These are phyloP conservation scores for Fusarium falciforme DNA, from an alignment of 2,329 filamentous ascomycete species.

Conservation along the genomic window DNA sequence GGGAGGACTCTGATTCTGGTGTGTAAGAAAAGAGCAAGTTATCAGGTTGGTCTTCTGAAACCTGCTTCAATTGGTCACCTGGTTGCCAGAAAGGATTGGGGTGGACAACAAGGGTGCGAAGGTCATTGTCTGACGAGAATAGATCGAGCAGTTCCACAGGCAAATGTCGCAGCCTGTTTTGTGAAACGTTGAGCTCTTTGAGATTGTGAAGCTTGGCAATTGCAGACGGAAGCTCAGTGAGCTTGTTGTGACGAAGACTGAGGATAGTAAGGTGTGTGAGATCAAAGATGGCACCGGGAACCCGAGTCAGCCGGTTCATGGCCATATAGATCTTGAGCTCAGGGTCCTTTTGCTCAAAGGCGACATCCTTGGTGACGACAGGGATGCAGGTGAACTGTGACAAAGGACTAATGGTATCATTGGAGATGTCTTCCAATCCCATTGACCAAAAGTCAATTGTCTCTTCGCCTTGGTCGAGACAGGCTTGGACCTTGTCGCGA, in stretches of 20 bases:
- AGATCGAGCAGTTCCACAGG: slow-evolving; percentile 73
- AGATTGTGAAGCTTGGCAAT: slow-evolving; percentile 70
- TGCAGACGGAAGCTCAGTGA: slow-evolving; percentile 69
- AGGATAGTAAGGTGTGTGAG: slow-evolving; percentile 72
- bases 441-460: slow-evolving; percentile 71
- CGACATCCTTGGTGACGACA: slow-evolving; percentile 64
- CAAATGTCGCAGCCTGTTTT: slow-evolving; percentile 70
- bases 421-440: slow-evolving; percentile 64
- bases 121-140: slow-evolving; percentile 56
- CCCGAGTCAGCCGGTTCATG: slow-evolving; percentile 65
- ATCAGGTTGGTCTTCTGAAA: slow-evolving; percentile 4
- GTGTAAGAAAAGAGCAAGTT: slow-evolving; percentile 22
- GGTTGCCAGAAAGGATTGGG: slow-evolving; percentile 72
- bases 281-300: slow-evolving; percentile 72
- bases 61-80: slow-evolving; percentile 22
- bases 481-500: slow-evolving; percentile 59
- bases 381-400: slow-evolving; percentile 66
- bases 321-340: slow-evolving; percentile 71
- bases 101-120: slow-evolving; percentile 66
- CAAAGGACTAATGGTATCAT: slow-evolving; percentile 68
- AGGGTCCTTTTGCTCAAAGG: slow-evolving; percentile 69
- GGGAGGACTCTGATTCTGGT: neutral
- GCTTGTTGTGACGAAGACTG: slow-evolving; percentile 72
- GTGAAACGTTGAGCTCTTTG: slow-evolving; percentile 72
- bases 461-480: slow-evolving; percentile 69